These are phyloP conservation scores for Cladosporium velox DNA, from an alignment of 2,329 filamentous ascomycete genomes.

Conservation along the genomic window DNA sequence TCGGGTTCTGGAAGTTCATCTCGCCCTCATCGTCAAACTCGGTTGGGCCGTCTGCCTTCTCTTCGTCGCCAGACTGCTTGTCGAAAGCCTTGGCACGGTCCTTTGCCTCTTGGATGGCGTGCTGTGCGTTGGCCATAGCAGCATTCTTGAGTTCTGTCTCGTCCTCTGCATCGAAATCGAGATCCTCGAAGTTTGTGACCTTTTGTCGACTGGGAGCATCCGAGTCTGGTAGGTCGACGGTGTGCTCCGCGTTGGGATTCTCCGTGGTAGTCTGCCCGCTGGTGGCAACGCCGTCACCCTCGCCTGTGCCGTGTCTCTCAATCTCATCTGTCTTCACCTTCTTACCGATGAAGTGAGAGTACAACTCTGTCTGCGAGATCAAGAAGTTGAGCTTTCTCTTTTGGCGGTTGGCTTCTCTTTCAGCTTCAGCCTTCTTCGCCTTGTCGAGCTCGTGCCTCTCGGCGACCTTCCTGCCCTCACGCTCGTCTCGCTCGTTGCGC, in stretches of 20 bases:
- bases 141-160: slow-evolving; percentile 78
- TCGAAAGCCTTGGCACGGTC: slow-evolving; percentile 93
- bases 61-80: slow-evolving; percentile 63
- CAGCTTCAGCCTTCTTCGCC: slow-evolving; percentile 93
- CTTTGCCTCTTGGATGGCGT: slow-evolving; percentile 91
- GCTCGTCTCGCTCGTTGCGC: slow-evolving; percentile 94
- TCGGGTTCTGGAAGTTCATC: slow-evolving; percentile 99
- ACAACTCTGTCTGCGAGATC: slow-evolving; percentile 97
- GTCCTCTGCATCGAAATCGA: slow-evolving; percentile 95
- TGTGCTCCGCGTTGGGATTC: slow-evolving; percentile 44
- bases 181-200: slow-evolving; percentile 89
- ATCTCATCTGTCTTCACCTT: slow-evolving; percentile 98
- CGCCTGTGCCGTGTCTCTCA: slow-evolving; percentile 77
- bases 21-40: slow-evolving; percentile 91
- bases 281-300: slow-evolving; percentile 64
- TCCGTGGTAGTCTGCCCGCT: slow-evolving; percentile 52
- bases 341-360: slow-evolving; percentile 98
- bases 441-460: slow-evolving; percentile 96
- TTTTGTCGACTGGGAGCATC: slow-evolving; percentile 60
- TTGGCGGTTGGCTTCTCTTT: slow-evolving; percentile 94
- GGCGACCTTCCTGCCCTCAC: slow-evolving; percentile 88
- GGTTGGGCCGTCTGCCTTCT: slow-evolving; percentile 32
- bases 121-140: slow-evolving; percentile 93
- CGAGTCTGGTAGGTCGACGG: slow-evolving; percentile 51
- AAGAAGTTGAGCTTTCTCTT: slow-evolving; percentile 99